Conservation (phyloP, 164 flowering plant genomes). For the Taxillus chinensis region DNA sequence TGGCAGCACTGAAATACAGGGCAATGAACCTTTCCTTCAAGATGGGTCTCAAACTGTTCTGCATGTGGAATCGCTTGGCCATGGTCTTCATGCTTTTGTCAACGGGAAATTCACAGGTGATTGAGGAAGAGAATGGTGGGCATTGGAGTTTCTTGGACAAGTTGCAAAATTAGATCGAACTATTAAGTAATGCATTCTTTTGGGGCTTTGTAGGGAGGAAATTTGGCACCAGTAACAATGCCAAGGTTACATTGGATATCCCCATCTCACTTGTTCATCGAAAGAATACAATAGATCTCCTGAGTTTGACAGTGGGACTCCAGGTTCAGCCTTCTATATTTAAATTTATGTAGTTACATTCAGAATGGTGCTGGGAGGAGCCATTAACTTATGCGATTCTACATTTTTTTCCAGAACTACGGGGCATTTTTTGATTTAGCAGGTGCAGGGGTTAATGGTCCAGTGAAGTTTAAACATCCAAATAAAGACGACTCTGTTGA, state of each 20-base stretch:
- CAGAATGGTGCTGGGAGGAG: not conserved
- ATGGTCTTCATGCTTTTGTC: constrained; percentile 67
- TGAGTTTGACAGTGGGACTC: constrained; percentile 90
- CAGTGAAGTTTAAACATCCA: constrained; percentile 51
- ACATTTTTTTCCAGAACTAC: constrained; percentile 52
- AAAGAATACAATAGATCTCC: constrained; percentile 65
- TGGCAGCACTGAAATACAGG: constrained; percentile 47
- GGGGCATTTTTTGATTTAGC: constrained; percentile 69
- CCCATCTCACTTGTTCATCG: constrained; percentile 54
- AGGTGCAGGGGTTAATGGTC: constrained; percentile 95
- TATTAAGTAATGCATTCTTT: not conserved
- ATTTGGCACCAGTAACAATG: constrained; percentile 37
- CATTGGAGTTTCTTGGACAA: not conserved
- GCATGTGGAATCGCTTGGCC: constrained; percentile 88
- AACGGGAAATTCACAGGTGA: constrained; percentile 81
- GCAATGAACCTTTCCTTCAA: constrained; percentile 49
- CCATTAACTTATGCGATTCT: not conserved
- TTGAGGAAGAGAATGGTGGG: too few relatives aligned
- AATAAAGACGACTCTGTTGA: constrained; percentile 41
- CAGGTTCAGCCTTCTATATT: constrained; percentile 41
- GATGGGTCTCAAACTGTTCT: constrained; percentile 60
- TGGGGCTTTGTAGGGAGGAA: constrained; percentile 49
- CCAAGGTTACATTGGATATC: constrained; percentile 44
- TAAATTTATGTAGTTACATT: not conserved
- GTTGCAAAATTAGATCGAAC: not conserved